These are phyloP conservation scores for Westerdykella sp. DNA, from an alignment of 2,329 filamentous ascomycete species.

Conservation along the genomic window DNA sequence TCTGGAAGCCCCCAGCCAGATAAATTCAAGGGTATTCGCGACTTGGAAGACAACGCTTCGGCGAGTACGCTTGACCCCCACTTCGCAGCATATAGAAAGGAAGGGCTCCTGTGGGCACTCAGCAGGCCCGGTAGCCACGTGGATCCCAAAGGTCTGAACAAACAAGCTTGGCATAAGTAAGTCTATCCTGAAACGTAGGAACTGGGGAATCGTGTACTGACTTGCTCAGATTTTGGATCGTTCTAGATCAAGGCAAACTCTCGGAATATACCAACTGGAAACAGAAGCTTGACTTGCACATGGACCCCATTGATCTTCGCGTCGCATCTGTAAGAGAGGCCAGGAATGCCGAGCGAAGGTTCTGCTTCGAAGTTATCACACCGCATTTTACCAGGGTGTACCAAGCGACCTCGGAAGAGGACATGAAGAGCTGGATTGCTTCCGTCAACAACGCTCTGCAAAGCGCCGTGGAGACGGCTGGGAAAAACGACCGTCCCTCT, in stretches of 20 bases:
- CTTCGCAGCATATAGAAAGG: conserved; percentile 68
- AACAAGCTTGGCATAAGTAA: conserved; percentile 98
- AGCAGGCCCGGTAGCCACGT: conserved; percentile 91
- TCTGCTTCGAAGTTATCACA: conserved; percentile 98
- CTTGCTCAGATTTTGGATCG: conserved; percentile 81
- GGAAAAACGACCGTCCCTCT: conserved; percentile 44
- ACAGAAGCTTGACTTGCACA: conserved; percentile 90
- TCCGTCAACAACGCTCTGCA: conserved; percentile 97
- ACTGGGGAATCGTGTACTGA: conserved; percentile 20
- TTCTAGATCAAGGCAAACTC: conserved; percentile 90
- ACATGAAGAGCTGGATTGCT: conserved; percentile 94
- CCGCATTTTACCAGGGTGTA: conserved; percentile 94
- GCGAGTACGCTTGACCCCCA: conserved; percentile 44
- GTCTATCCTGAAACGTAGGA: conserved; percentile 31
- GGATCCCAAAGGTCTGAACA: conserved; percentile 90
- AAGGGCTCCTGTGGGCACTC: conserved; percentile 89
- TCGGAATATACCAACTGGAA: conserved; percentile 99
- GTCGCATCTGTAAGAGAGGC: conserved; percentile 97
- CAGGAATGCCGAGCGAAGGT: conserved; percentile 85
- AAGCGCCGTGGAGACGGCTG: conserved; percentile 82
- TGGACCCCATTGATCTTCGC: conserved; percentile 93
- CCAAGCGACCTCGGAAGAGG: conserved; percentile 94
- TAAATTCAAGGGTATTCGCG: conserved; percentile 84
- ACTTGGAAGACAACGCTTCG: conserved; percentile 75
- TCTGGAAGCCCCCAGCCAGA: conserved; percentile 39